These are phyloP conservation scores for Euphorbia neoarborescens DNA, from an alignment of 441 rosid species.

Conservation along the genomic window DNA sequence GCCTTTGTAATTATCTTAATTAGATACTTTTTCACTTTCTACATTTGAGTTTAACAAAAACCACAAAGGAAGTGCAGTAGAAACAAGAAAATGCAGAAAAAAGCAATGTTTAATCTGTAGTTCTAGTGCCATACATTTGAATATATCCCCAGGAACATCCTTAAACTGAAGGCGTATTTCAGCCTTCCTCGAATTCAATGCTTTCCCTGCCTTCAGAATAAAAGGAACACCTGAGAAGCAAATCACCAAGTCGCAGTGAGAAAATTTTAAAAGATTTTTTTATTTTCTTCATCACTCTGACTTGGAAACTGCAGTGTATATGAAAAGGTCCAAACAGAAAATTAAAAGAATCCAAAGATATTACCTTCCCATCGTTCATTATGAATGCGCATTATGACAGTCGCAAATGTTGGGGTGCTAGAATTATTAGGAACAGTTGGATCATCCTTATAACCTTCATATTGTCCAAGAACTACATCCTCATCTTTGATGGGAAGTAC, in stretches of 20 bases:
- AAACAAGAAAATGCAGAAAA: conserved; percentile 5
- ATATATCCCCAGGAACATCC: conserved; percentile 98
- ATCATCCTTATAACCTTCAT: conserved; percentile 81
- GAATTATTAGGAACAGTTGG: conserved; percentile 86
- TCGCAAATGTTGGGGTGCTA: conserved; percentile 95
- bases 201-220: conserved; percentile 93
- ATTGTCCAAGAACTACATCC: conserved; percentile 94
- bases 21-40: neutral
- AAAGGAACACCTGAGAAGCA: conserved; percentile 78
- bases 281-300: conserved; percentile 10
- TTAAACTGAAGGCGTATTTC: conserved; percentile 94
- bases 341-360: conserved; percentile 11
- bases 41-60: conserved; percentile 9
- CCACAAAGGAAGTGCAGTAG: neutral
- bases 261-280: conserved; percentile 12
- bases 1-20: neutral
- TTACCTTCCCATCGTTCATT: conserved; percentile 99
- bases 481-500: conserved; percentile 82
- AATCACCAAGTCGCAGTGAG: conserved; percentile 11
- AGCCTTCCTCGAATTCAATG: conserved; percentile 88
- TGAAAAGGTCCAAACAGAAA: neutral
- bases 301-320: neutral
- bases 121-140: conserved; percentile 49
- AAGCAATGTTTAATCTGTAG: conserved; percentile 8
- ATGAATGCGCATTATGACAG: conserved; percentile 65